Percentiles rank a stretch among this genome's conserved stretches.
Conservation (phyloP, 257 asterid genomes). For the Euphrasia confusa region DNA sequence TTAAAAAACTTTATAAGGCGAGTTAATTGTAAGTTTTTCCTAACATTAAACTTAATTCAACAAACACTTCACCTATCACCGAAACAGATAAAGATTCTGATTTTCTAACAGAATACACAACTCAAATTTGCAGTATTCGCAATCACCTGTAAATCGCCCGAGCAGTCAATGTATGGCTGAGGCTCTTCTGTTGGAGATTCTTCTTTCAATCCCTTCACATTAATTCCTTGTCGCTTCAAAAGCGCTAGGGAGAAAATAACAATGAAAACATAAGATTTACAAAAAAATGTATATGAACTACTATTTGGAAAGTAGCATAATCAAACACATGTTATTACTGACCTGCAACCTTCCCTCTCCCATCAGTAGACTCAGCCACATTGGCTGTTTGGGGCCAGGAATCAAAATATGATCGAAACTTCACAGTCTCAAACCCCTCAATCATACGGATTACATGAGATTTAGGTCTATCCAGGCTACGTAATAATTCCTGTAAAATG, state of each 20-base stretch:
- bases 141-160: conserved; percentile 90
- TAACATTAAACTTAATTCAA: neutral
- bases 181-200: conserved; percentile 82
- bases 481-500: conserved; percentile 36
- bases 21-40: neutral
- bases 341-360: conserved; percentile 93
- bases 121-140: conserved; percentile 16
- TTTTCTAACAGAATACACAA: conserved; percentile 6
- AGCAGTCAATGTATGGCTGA: conserved; percentile 81
- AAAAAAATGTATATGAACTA: neutral
- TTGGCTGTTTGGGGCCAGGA: conserved; percentile 61
- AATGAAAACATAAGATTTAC: conserved; percentile 11
- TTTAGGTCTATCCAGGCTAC: conserved; percentile 33
- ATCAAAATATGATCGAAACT: conserved; percentile 59
- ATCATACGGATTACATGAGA: conserved; percentile 41
- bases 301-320: conserved; percentile 3
- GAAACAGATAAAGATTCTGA: too few species aligned
- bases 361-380: conserved; percentile 45
- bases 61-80: neutral
- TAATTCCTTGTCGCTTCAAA: conserved; percentile 90
- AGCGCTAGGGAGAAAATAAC: conserved; percentile 47
- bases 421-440: conserved; percentile 75
- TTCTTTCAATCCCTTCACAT: conserved; percentile 88
- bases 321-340: conserved; percentile 23
- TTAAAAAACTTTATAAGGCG: neutral